Evolutionary conservation across 2,329 filamentous ascomycete species (phyloP), one percentile per base, ranked within the genome.

Genomic region (Aspergillus sp.): DNA sequence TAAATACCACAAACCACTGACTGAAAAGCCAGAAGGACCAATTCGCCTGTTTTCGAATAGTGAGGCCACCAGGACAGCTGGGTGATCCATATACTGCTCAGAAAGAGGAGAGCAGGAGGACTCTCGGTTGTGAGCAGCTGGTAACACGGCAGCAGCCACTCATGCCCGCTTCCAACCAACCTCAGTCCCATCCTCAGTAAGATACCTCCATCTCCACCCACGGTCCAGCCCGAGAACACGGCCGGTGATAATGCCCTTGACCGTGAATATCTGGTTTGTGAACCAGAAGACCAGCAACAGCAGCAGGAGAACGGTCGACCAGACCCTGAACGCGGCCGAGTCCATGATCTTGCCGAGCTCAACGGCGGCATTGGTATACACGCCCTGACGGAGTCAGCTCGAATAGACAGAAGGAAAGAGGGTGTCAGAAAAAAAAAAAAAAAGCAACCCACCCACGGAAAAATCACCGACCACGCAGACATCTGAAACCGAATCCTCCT

Each of bases 281-380:
- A 61, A 34, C 34, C 55, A 58, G 12, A 61, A 49, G 1, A 59
- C 31, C 1, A 64, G 31, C 7, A 66, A 39, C 13, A 61, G 35
- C 3, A 61, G 29, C 5, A 57, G 34, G 22, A 66, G 41, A 3
- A 45, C 51, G 1, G 55, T 60, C 1, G 61, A 61, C 44, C 60
- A 57, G 2, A 65, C 52, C 10, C 45, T 39, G 32, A 64, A 65
- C 3, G 58, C 55, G 0, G 52, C 40, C 2, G 58, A 62, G 15
- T 61, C 51, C 46, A 67, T 53, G 14, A 57, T 40, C 26, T 46
- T 55, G 5, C 57, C 59, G 4, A 67, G 47, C 30, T 60, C 41
- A 8, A 61, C 46, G 1, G 58, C 57, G 2, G 53, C 51, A 24
- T 61, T 63, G 3, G 57, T 58, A 35, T 62, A 64, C 0, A 61